A percentile compares a stretch with the other conserved stretches of the same genome.
Evolutionary conservation across 306 rosid genomes (phyloP).

Genomic region (Macrotyloma uniflorum): DNA sequence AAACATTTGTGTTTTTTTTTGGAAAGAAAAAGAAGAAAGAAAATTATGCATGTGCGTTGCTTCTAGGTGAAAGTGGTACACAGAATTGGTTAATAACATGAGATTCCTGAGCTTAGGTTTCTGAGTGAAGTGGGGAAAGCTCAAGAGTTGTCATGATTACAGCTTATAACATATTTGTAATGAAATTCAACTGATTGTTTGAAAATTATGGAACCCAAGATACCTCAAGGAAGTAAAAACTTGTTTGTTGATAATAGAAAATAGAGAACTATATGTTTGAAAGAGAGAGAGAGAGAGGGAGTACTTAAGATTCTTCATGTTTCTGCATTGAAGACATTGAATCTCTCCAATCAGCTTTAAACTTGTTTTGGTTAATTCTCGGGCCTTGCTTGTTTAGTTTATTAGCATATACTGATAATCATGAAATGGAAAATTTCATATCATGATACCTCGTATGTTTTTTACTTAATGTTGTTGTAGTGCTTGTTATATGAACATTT

Average conservation of each 20-base stretch:
- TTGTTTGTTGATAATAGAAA: background rate
- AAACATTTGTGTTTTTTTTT: too few relatives aligned
- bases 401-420: constrained; percentile 1
- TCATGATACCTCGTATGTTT: background rate
- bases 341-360: constrained; percentile 2
- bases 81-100: background rate
- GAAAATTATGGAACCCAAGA: background rate
- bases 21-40: too few relatives aligned
- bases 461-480: constrained; percentile 10
- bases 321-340: constrained; percentile 24
- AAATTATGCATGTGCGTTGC: background rate
- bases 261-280: too few relatives aligned
- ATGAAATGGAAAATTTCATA: constrained; percentile 4
- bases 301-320: background rate
- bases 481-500: constrained; percentile 3
- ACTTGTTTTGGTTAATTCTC: constrained; percentile 3
- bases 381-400: constrained; percentile 19
- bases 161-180: background rate
- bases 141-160: constrained; percentile 11
- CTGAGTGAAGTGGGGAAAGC: background rate
- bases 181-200: background rate
- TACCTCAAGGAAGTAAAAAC: constrained; percentile 2
- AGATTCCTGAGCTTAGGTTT: constrained; percentile 1
- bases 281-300: background rate
- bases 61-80: constrained; percentile 1